Base-by-base conservation (phyloP, 352 stramenopile genomes). In the Phytopythium sindhum region DNA sequence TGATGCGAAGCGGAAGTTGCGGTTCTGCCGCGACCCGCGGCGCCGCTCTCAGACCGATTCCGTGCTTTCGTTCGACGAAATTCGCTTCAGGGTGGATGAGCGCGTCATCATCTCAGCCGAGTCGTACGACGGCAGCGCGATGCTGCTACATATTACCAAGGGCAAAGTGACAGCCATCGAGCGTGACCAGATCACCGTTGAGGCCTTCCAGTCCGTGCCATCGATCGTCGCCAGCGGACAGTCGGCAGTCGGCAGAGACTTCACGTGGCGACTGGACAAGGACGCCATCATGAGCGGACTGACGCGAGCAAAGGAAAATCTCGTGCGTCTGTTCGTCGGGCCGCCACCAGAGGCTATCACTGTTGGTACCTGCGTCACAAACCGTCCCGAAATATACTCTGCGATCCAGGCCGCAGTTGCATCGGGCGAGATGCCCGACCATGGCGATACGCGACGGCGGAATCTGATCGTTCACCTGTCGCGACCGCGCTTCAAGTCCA, bases 241-340 rank as follows among this genome's bases (percentile, higher is more conserved):
- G 47, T 93, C 86, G 19, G 61, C 72, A 10, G 83, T 95, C 15
- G 86, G 86, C 0, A 74, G 73, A 28, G 48, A 80, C 19, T 92
- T 81, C 57, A 82, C 73, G 2, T 95, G 82, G 79, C 78, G 86
- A 52, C 54, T 95, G n/a, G 86, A 95, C 65, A 89, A 90, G 69
- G 78, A 95, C 31, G 52, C 71, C 17, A 85, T 91, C 19, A 69
- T 80, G 56, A 90, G 75, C 54, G 83, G 80, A n/a, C 74, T 93
- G 42, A 75, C 63, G 65, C 75, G 81, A 15, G 81, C 86, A 1
- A 95, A 90, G 60, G 82, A 90, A 61, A 92, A 95, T 68, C 75
- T 95, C 41, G 76, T 91, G 53, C 72, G 68, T 63, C 64, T 93
- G 58, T 89, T 93, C 73, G 74, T 88, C 67, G 81, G 80, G 63